phyloP scores from a whole-genome alignment of 306 rosid species.

The barrel medic (Medicago truncatula) region MtrunA17r5.0-ANR NC_053045.1:48251001-48251500 shows the following conservation, averaged over 20 bases:
- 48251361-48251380: constrained; percentile 9
- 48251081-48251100: constrained; percentile 50
- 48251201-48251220: constrained; percentile 38
- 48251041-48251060: background rate
- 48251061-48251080: constrained; percentile 35
- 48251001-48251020: too few species aligned
- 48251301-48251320: constrained; percentile 73
- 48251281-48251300: constrained; percentile 58
- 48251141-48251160: constrained; percentile 50
- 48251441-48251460: too few species aligned
- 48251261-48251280: constrained; percentile 56
- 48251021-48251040: constrained; percentile 4
- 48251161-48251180: constrained; percentile 36
- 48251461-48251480: background rate
- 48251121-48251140: constrained; percentile 53
- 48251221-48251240: constrained; percentile 18
- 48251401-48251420: constrained; percentile 41
- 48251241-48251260: constrained; percentile 51
- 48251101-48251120: constrained; percentile 43
- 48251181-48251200: constrained; percentile 44
- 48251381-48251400: background rate
- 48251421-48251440: background rate
- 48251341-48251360: constrained; percentile 17
- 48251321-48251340: constrained; percentile 70
- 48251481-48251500: background rate